Conservation (phyloP, 306 rosid genomes). For the Lathyrus tuberosus region DNA sequence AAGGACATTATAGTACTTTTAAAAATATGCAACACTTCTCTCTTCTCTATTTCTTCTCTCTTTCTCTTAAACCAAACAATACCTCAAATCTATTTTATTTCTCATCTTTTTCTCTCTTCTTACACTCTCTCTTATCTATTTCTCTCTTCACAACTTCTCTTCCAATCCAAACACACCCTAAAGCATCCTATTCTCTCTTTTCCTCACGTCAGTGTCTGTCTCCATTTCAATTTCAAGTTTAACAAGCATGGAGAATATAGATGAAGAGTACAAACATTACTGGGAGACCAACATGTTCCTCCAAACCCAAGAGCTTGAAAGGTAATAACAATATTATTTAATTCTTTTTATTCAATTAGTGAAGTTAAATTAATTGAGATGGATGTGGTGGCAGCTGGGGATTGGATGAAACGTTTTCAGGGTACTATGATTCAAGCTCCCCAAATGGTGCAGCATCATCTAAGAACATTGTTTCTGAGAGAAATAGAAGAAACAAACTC, state of each 20-base stretch:
- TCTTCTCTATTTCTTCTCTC: too few species aligned
- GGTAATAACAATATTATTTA: conserved; percentile 47
- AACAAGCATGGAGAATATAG: conserved; percentile 64
- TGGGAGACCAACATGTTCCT: conserved; percentile 79
- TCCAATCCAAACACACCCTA: too few species aligned
- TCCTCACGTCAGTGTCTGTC: not conserved
- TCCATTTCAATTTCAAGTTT: not conserved
- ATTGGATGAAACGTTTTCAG: conserved; percentile 74
- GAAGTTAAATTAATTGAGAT: too few species aligned
- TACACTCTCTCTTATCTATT: too few species aligned
- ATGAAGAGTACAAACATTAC: conserved; percentile 65
- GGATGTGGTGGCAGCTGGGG: conserved; percentile 46
- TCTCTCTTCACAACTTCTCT: too few species aligned
- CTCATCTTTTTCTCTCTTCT: too few species aligned
- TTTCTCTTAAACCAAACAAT: too few species aligned
- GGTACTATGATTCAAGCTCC: conserved; percentile 85
- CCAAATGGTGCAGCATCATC: conserved; percentile 90
- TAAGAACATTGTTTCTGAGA: too few species aligned
- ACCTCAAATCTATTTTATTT: too few species aligned
- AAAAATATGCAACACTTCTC: too few species aligned
- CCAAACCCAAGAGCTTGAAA: conserved; percentile 72
- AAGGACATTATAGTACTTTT: too few species aligned
- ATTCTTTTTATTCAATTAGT: not conserved
- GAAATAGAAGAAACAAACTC: conserved; percentile 43
- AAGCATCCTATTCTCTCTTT: not conserved